phyloP scores from a whole-genome alignment of 2,329 filamentous ascomycete species.

The Colletotrichum theobromicola region DNA sequence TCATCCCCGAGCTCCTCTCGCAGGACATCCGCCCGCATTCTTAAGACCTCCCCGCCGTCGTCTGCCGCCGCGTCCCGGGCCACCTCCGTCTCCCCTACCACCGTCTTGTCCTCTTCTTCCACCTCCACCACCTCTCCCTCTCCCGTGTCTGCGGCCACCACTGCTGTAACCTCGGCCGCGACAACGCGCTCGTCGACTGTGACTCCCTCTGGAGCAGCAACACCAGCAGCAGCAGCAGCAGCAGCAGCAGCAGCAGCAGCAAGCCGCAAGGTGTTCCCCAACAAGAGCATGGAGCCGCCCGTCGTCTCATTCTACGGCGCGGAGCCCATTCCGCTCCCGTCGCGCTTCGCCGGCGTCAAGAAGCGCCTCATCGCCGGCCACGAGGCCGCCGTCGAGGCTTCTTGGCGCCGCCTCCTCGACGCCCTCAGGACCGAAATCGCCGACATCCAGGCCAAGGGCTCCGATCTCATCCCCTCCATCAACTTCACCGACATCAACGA shows the following conservation, averaged over 20 bases:
- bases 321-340: conserved; percentile 44
- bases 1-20: not conserved
- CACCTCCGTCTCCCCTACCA: conserved; percentile 14
- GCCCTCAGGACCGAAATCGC: conserved; percentile 42
- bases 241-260: conserved; percentile 5
- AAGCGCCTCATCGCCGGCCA: conserved; percentile 40
- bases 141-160: not conserved
- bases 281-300: conserved; percentile 33
- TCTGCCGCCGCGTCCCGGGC: conserved; percentile 9
- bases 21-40: conserved; percentile 17
- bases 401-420: conserved; percentile 44
- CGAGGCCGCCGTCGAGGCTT: conserved; percentile 39
- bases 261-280: conserved; percentile 20
- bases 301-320: conserved; percentile 63
- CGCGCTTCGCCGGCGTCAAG: conserved; percentile 47
- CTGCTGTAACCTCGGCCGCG: not conserved
- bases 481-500: conserved; percentile 42
- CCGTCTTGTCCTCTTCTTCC: not conserved
- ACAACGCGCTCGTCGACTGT: conserved; percentile 12
- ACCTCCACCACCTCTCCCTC: not conserved
- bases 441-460: conserved; percentile 35
- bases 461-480: conserved; percentile 46
- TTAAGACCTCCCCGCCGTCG: conserved; percentile 22
- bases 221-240: not conserved
- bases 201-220: not conserved